These are phyloP conservation scores for Aspergillus puulaauensis DNA, from an alignment of 2,329 filamentous ascomycete species.

Conservation along the genomic window DNA sequence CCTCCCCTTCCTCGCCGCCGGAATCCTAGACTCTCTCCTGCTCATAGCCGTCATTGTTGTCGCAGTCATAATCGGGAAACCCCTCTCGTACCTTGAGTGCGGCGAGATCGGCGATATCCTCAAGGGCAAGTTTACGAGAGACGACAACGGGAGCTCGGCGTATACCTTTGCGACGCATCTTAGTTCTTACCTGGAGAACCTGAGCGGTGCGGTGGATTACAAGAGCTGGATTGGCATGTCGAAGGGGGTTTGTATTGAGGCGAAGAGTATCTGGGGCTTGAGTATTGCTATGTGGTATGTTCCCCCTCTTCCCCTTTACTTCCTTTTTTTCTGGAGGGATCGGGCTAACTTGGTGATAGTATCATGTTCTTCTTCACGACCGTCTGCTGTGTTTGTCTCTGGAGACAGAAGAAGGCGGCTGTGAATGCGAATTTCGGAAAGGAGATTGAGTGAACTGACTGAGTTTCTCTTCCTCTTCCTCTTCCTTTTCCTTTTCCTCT, in stretches of 20 bases:
- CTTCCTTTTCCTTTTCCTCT: not conserved
- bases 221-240: conserved; percentile 59
- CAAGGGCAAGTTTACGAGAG: conserved; percentile 28
- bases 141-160: conserved; percentile 36
- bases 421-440: not conserved
- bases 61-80: conserved; percentile 74
- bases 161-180: conserved; percentile 57
- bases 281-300: conserved; percentile 72
- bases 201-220: conserved; percentile 52
- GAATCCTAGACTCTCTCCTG: conserved; percentile 65
- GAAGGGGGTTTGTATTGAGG: conserved; percentile 71
- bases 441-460: not conserved
- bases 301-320: too few species aligned
- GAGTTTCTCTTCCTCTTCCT: not conserved
- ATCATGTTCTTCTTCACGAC: conserved; percentile 67
- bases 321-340: conserved; percentile 4
- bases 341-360: conserved; percentile 32
- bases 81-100: conserved; percentile 77
- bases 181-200: conserved; percentile 51
- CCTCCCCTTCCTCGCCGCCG: conserved; percentile 70
- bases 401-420: conserved; percentile 57
- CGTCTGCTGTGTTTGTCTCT: conserved; percentile 60
- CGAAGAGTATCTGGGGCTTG: conserved; percentile 85
- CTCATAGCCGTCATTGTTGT: conserved; percentile 77
- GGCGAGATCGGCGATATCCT: conserved; percentile 51